A percentile compares a stretch with the other conserved stretches of the same genome.
Conservation (phyloP, 2,329 filamentous ascomycete species). For the Lasiodiplodia sp. region DNA sequence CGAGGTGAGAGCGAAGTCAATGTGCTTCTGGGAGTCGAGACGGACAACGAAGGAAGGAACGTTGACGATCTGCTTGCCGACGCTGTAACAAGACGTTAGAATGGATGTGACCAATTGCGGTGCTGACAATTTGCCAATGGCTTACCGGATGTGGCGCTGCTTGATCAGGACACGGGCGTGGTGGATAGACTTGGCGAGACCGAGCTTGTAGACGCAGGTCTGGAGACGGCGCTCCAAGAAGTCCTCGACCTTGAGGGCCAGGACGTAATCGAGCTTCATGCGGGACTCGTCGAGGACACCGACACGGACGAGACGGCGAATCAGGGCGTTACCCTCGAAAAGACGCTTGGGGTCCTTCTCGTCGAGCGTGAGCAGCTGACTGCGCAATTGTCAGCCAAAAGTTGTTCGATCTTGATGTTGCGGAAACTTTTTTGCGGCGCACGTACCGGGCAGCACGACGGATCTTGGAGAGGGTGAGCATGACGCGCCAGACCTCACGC, state of each 20-base stretch:
- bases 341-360: slow-evolving; percentile 99
- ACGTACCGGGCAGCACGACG: slow-evolving; percentile 99
- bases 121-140: background rate
- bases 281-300: slow-evolving; percentile 99
- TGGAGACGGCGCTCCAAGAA: slow-evolving; percentile 99
- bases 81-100: slow-evolving; percentile 57
- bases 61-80: slow-evolving; percentile 99
- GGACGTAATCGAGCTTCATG: slow-evolving; percentile 99
- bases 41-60: slow-evolving; percentile 99
- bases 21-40: slow-evolving; percentile 99
- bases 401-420: background rate
- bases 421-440: slow-evolving; percentile 4
- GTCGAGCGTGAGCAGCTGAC: slow-evolving; percentile 99
- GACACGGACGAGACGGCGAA: slow-evolving; percentile 99
- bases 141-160: slow-evolving; percentile 93
- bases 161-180: slow-evolving; percentile 99
- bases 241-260: slow-evolving; percentile 98
- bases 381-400: slow-evolving; percentile 49
- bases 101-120: slow-evolving; percentile 17
- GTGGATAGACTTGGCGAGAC: slow-evolving; percentile 99
- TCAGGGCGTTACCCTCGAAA: slow-evolving; percentile 99
- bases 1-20: slow-evolving; percentile 97
- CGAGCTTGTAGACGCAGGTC: slow-evolving; percentile 99
- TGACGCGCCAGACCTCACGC: slow-evolving; percentile 99
- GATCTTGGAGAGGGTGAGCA: slow-evolving; percentile 99